Percentiles rank a stretch among this genome's conserved stretches.
Evolutionary conservation across 192 early-diverging fungal genomes (phyloP).

Genomic region (Mortierella antarctica): DNA sequence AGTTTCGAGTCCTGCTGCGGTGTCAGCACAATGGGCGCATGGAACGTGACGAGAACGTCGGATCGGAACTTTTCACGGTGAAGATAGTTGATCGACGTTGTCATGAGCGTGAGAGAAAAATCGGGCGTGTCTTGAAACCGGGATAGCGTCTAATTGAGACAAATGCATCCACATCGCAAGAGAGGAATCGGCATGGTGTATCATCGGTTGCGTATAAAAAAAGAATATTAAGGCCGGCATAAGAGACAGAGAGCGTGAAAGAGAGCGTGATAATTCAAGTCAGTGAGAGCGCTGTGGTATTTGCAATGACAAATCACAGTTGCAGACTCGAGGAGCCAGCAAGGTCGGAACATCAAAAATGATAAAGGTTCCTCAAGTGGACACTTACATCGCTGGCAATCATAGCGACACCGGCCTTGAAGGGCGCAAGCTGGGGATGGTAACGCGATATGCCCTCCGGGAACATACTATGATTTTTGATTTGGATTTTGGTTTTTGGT

Average conservation of each 20-base stretch:
- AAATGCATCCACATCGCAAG: too few relatives aligned
- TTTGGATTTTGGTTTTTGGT: constrained; percentile 1
- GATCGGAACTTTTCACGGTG: constrained; percentile 58
- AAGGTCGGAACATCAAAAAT: not conserved
- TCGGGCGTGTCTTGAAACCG: constrained; percentile 42
- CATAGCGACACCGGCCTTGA: constrained; percentile 55
- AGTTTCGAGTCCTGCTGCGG: constrained; percentile 47
- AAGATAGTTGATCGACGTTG: constrained; percentile 49
- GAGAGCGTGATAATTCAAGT: not conserved
- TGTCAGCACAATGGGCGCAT: constrained; percentile 52
- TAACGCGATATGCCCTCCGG: constrained; percentile 54
- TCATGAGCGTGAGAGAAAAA: constrained; percentile 51
- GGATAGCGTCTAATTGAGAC: constrained; percentile 32
- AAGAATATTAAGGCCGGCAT: not conserved
- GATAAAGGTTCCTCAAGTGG: not conserved
- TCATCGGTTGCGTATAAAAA: not conserved
- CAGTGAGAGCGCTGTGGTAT: not conserved
- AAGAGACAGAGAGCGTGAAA: too few relatives aligned
- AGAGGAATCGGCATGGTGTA: too few relatives aligned
- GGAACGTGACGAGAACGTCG: constrained; percentile 54
- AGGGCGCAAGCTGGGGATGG: constrained; percentile 47
- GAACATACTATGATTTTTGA: constrained; percentile 39
- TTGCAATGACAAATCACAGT: constrained; percentile 23
- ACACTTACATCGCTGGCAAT: constrained; percentile 57
- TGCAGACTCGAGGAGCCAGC: not conserved